A percentile compares a stretch with the other conserved stretches of the same genome.
Evolutionary conservation across 2,329 filamentous ascomycete genomes (phyloP).

Genomic region (Xylariomycetidae sp.): DNA sequence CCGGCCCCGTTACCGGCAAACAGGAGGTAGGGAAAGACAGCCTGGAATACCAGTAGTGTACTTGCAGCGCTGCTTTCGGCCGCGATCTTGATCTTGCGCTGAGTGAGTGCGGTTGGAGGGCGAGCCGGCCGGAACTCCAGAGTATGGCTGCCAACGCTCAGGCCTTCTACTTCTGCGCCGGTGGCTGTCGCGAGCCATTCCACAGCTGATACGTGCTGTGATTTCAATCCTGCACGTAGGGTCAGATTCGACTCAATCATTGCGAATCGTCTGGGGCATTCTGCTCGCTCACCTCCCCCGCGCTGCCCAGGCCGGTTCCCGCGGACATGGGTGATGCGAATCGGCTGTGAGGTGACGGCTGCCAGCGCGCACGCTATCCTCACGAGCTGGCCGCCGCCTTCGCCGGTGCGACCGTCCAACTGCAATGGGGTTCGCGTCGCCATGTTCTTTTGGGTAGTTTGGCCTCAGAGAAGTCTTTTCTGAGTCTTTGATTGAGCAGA

Average conservation of each 20-base stretch:
- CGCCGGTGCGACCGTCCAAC: constrained; percentile 51
- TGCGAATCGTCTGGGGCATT: background rate
- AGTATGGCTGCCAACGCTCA: constrained; percentile 43
- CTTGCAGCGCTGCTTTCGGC: constrained; percentile 47
- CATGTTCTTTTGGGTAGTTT: no score
- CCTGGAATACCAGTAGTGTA: constrained; percentile 52
- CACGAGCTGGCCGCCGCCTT: constrained; percentile 58
- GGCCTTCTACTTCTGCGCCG: constrained; percentile 42
- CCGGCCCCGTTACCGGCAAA: constrained; percentile 41
- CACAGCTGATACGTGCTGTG: constrained; percentile 53
- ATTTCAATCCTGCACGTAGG: constrained; percentile 46
- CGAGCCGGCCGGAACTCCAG: constrained; percentile 40
- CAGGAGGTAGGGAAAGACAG: constrained; percentile 52
- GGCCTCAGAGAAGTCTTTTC: no score
- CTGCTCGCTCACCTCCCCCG: constrained; percentile 22
- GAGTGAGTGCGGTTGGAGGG: constrained; percentile 31
- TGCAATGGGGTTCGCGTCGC: constrained; percentile 26
- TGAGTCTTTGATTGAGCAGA: no score
- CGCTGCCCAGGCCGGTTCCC: constrained; percentile 41
- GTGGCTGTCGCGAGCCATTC: constrained; percentile 48
- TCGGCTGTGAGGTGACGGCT: constrained; percentile 46
- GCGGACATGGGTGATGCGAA: constrained; percentile 49
- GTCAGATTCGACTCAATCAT: constrained; percentile 1
- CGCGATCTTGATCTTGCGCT: constrained; percentile 42
- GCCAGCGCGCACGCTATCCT: constrained; percentile 50